phyloP scores from a whole-genome alignment of 352 stramenopile genomes.

The Phytophthora pisi region DNA sequence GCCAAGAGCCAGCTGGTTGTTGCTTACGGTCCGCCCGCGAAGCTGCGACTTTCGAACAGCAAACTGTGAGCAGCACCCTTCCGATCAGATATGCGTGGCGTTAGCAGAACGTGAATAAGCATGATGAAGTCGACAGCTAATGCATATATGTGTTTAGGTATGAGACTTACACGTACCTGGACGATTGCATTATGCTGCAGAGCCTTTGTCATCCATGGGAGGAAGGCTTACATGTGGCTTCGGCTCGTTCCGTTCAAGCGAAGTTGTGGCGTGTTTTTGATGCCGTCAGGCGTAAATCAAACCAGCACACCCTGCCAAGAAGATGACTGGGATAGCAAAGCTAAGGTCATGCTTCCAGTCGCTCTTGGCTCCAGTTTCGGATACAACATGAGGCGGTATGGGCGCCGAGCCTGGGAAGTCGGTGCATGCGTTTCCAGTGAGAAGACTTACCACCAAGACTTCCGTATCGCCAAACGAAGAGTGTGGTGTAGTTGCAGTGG shows the following conservation, averaged over 20 bases:
- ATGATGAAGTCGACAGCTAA: too few species aligned
- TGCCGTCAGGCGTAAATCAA: slow-evolving; percentile 6
- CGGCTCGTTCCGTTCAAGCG: neutral
- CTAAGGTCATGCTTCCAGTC: slow-evolving; percentile 12
- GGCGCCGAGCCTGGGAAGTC: neutral
- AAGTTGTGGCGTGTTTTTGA: neutral
- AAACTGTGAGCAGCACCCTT: neutral
- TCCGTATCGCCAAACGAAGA: neutral
- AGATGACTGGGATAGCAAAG: slow-evolving; percentile 43
- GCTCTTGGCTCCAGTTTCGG: neutral
- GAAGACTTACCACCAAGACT: slow-evolving; percentile 18
- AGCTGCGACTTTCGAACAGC: neutral
- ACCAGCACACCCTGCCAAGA: slow-evolving; percentile 42
- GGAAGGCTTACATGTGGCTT: neutral
- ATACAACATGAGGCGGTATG: neutral
- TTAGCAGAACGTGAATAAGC: neutral
- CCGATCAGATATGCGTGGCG: neutral
- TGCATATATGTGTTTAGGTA: too few species aligned
- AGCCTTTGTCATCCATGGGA: too few species aligned
- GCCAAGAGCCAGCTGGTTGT: neutral
- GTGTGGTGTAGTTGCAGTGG: neutral
- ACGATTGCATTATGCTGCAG: too few species aligned
- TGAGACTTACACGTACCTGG: too few species aligned
- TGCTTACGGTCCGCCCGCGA: neutral
- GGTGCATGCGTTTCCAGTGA: slow-evolving; percentile 15